phyloP scores from a whole-genome alignment of 2,329 filamentous ascomycete genomes.

The Epichloe baconii region DNA sequence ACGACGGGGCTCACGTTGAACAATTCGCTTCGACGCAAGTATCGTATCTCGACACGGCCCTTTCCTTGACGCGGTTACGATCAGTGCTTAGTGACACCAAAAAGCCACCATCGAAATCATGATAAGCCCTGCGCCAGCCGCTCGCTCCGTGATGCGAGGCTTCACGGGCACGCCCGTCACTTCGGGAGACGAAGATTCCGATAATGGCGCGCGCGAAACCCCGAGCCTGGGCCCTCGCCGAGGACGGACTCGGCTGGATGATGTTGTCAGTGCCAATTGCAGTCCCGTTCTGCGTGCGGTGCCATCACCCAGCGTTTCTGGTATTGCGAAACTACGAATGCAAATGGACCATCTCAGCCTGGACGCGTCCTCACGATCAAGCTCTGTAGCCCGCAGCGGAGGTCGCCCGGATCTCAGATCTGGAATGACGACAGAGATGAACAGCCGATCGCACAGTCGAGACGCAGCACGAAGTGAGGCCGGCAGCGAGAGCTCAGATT shows the following conservation, averaged over 20 bases:
- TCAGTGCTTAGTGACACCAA: background rate
- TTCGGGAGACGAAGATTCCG: conserved; percentile 46
- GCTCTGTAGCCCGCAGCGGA: conserved; percentile 41
- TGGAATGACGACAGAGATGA: conserved; percentile 41
- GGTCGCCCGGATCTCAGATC: conserved; percentile 21
- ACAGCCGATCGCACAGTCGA: conserved; percentile 40
- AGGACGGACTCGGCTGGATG: conserved; percentile 32
- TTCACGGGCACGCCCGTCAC: conserved; percentile 40
- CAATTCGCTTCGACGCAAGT: conserved; percentile 1
- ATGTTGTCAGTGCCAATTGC: conserved; percentile 50
- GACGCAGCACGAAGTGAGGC: conserved; percentile 40
- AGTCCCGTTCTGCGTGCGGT: conserved; percentile 44
- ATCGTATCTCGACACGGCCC: conserved; percentile 6
- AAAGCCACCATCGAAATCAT: conserved; percentile 18
- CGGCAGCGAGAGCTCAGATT: conserved; percentile 52
- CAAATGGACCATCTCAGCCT: conserved; percentile 70
- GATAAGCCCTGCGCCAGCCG: conserved; percentile 34
- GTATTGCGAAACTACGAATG: conserved; percentile 70
- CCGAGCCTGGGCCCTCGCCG: conserved; percentile 25
- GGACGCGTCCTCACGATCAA: conserved; percentile 39
- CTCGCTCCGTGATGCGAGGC: conserved; percentile 42
- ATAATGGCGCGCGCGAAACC: conserved; percentile 28
- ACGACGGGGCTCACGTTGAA: conserved; percentile 39
- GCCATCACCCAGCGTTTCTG: conserved; percentile 46
- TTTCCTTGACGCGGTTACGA: background rate